Percentiles rank a stretch among this genome's conserved stretches.
phyloP scores from a whole-genome alignment of 2,329 filamentous ascomycete species.

The Capronia coronata region DNA sequence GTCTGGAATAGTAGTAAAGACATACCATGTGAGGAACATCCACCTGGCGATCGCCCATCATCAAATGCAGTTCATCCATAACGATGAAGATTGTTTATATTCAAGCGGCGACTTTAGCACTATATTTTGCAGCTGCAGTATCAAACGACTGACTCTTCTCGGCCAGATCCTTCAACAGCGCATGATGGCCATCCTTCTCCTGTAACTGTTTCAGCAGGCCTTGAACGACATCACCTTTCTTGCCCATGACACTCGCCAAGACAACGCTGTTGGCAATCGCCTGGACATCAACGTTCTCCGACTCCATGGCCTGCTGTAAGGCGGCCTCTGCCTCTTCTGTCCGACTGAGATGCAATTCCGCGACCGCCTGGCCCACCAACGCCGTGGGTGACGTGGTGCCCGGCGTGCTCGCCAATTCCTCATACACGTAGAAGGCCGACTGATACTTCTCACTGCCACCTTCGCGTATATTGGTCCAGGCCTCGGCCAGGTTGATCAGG shows the following conservation, averaged over 20 bases:
- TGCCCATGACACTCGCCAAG: conserved; percentile 68
- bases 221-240: conserved; percentile 44
- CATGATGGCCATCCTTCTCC: conserved; percentile 59
- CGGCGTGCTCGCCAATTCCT: conserved; percentile 85
- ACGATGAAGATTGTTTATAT: neutral
- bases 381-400: conserved; percentile 69
- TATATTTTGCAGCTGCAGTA: conserved; percentile 77
- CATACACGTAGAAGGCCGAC: conserved; percentile 93
- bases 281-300: conserved; percentile 59
- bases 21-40: too few relatives aligned
- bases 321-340: conserved; percentile 84
- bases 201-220: conserved; percentile 37
- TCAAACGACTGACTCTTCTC: conserved; percentile 88
- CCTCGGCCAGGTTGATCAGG: conserved; percentile 88
- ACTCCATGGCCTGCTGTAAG: conserved; percentile 69
- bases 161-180: conserved; percentile 64
- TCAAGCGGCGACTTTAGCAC: conserved; percentile 62
- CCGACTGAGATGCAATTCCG: conserved; percentile 83
- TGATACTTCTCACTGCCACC: conserved; percentile 96
- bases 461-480: conserved; percentile 84
- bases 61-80: neutral
- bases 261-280: conserved; percentile 80
- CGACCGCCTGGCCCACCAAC: conserved; percentile 80
- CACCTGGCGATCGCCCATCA: neutral
- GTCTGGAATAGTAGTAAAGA: too few relatives aligned